Percentiles rank a stretch among this genome's conserved stretches.
These are phyloP conservation scores for Tubosaeta sp. DNA, from an alignment of 768 basidiomycete species.

Conservation along the genomic window DNA sequence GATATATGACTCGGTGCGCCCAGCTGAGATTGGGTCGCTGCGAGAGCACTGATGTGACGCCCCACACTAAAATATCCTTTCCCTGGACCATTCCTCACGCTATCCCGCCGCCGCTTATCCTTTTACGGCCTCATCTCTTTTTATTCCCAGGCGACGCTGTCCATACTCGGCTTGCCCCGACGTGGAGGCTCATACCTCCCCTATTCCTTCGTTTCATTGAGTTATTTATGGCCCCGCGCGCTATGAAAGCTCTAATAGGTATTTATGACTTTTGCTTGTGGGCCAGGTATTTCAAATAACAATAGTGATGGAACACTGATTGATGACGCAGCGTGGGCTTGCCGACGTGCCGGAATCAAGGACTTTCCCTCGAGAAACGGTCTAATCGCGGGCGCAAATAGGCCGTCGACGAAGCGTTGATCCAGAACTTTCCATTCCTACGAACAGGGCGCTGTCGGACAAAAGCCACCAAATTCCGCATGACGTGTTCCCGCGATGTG, in stretches of 20 bases:
- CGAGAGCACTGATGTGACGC: not conserved
- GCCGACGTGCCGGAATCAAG: not conserved
- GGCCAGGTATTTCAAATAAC: not conserved
- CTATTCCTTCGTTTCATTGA: not conserved
- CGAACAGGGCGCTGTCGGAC: not conserved
- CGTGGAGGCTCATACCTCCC: not conserved
- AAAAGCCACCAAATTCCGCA: not conserved
- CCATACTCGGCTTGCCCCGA: not conserved
- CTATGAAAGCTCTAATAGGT: not conserved
- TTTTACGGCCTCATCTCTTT: constrained; percentile 4
- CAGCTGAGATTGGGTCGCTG: not conserved
- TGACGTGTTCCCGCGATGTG: not conserved
- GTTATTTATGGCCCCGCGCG: constrained; percentile 3
- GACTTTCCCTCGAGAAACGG: not conserved
- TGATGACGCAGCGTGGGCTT: not conserved
- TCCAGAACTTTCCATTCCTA: not conserved
- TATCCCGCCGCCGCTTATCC: not conserved
- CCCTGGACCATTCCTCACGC: not conserved
- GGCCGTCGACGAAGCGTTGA: not conserved
- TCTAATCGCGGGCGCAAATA: not conserved
- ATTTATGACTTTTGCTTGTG: not conserved
- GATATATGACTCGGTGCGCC: not conserved
- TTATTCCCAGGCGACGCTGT: not conserved
- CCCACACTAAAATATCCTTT: not conserved
- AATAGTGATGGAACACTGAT: not conserved